Evolutionary conservation across 139 green algal species (phyloP).

Genomic region (Chlorella sorokiniana): DNA sequence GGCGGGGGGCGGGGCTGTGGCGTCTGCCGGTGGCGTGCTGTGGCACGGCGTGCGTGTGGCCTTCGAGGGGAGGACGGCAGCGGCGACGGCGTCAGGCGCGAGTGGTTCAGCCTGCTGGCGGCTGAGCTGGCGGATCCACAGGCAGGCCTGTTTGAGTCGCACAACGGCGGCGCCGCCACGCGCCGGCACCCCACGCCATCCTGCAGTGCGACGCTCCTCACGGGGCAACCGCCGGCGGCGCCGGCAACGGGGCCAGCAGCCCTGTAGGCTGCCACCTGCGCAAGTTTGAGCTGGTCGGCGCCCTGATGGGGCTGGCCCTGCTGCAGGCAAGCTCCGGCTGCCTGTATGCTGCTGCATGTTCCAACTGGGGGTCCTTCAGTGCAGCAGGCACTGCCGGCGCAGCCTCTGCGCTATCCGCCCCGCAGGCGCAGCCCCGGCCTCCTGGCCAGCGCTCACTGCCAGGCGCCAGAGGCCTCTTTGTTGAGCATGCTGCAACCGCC

Average conservation of each 20-base stretch:
- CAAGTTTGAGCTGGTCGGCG: conserved; percentile 40
- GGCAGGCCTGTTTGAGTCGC: conserved; percentile 30
- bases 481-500: too few relatives aligned
- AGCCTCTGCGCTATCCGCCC: too few relatives aligned
- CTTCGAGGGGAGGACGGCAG: conserved; percentile 22
- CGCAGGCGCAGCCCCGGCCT: too few relatives aligned
- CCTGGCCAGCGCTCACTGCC: too few relatives aligned
- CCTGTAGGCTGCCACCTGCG: not conserved
- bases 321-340: conserved; percentile 11
- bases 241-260: not conserved
- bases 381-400: too few relatives aligned
- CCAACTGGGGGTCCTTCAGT: not conserved
- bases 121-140: conserved; percentile 25
- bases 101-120: conserved; percentile 40
- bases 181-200: conserved; percentile 7
- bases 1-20: too few relatives aligned
- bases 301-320: conserved; percentile 31
- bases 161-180: conserved; percentile 29
- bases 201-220: conserved; percentile 32
- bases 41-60: conserved; percentile 31
- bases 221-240: not conserved
- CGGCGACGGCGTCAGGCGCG: conserved; percentile 39
- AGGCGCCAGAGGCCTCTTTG: too few relatives aligned
- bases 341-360: not conserved
- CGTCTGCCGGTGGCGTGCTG: not conserved